Evolutionary conservation across 371 early-diverging fungal genomes (phyloP), one percentile per base, ranked within the genome.

Genomic region (Lichtheimia ramosa): DNA sequence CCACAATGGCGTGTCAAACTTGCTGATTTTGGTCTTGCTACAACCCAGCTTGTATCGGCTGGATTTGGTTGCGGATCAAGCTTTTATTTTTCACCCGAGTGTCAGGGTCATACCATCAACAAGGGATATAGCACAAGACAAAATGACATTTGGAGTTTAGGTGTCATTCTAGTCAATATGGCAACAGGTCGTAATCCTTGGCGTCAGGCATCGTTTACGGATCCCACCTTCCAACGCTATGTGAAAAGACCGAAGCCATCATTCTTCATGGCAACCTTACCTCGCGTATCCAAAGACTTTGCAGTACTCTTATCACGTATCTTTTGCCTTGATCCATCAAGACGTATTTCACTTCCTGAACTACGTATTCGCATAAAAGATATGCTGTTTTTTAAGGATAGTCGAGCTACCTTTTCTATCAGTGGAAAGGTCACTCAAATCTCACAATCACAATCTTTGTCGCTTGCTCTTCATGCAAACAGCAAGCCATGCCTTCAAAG

Each of bases 21-120:
- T 41, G 88, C 91, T 5, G 92, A 91, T 74, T 91, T 91, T 84
- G 92, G 92, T 4, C 68, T 91, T 39, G 89, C 91, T 15, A 91
- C 91, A 7, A 78, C 77, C 41, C 83, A 87, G 56, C 60, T 71
- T 16, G 81, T 84, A 40, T 88, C 91, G 4, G 77, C 74, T 21
- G 91, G 89, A 61, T 89, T 89, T 81, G 90, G 88, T 49, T 91
- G 90, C 58, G 91, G 92, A 14, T 89, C 90, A 18, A 88, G 89
- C 3, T 90, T 91, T 68, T 97, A 97, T 71, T 91, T 96, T 82
- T 92, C 94, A 14, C 97, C 97, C 61, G 96, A 95, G 66, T 88
- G 89, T 58, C 88, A 89, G 69, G 90, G 89, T 51, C 84, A 83
- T 13, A 69, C 83, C n/a, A 50, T 72, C 51, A 74, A 66, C 43